Evolutionary conservation across 2,329 filamentous ascomycete species (phyloP), one percentile per base, ranked within the genome.

Genomic region (Colletotrichum horii): DNA sequence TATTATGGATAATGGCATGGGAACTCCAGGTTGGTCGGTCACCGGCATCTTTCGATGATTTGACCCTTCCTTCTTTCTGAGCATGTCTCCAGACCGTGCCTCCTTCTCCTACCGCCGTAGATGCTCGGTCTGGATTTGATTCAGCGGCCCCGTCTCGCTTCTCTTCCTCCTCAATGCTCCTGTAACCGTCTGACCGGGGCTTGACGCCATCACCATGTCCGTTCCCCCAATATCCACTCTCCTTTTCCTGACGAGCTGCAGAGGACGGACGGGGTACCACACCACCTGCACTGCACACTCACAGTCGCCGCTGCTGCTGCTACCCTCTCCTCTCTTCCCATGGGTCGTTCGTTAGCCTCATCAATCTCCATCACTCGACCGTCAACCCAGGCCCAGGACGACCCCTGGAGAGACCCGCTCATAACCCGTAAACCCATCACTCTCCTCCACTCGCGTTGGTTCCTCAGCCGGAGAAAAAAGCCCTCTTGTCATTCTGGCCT

Each of bases 371-470:
- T 72, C 32, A 66, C 22, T 66, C 61, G 36, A 66, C 52, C 62
- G 38, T 28, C 36, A 32, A 22, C 36, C 60, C 48, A 19, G 22
- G 62, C 22, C 62, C 32, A 34, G 38, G 55, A 28, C 4, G 26
- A 70, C 61, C 70, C 69, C 73, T 67, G 62, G 55, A 38, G 28
- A 26, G 36, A 61, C 67, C 67, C 32, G 55, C 43, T 43, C 56
- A 19, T 8, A 38, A 26, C 65, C 62, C 24, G 36, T 34, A 26
- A 43, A 56, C 38, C 24, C 58, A 61, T 61, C 28, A n/a, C 58
- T 48, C 64, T 74, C 52, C 65, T 60, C 74, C 71, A 74, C 71
- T 70, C 56, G 60, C 73, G 74, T 74, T 74, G 66, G 71, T 62
- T 75, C 55, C 70, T 75, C 43, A 24, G 28, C 73, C 66, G 65